Conservation (phyloP, 345 rosid species). For the Salix viminalis region DNA sequence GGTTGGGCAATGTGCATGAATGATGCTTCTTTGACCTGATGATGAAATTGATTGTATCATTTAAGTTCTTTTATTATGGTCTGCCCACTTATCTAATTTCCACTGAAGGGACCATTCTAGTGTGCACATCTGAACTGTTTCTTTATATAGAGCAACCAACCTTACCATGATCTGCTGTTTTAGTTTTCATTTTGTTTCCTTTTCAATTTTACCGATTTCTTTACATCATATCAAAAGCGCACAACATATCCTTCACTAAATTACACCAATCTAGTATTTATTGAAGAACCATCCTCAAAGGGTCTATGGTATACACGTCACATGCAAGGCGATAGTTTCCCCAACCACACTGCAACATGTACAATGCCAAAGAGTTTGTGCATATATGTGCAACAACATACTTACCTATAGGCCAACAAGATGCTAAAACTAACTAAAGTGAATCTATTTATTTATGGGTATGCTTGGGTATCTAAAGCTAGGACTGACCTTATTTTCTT, state of each 20-base stretch:
- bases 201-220: background rate
- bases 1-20: constrained; percentile 48
- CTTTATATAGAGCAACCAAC: constrained; percentile 8
- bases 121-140: constrained; percentile 16
- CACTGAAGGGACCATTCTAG: constrained; percentile 27
- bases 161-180: background rate
- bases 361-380: background rate
- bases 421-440: background rate
- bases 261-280: background rate
- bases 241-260: background rate
- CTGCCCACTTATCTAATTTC: constrained; percentile 27
- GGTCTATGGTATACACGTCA: background rate
- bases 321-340: background rate
- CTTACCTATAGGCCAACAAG: background rate
- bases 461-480: background rate
- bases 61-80: constrained; percentile 32
- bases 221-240: background rate
- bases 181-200: background rate
- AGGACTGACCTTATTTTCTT: background rate
- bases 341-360: background rate
- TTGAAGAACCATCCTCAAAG: background rate
- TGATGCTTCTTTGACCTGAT: constrained; percentile 68
- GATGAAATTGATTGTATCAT: constrained; percentile 46
- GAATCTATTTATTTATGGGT: background rate
- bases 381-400: background rate